Evolutionary conservation across 176 grass and related monocot genomes (phyloP).

Genomic region (Carex myosuroides): DNA sequence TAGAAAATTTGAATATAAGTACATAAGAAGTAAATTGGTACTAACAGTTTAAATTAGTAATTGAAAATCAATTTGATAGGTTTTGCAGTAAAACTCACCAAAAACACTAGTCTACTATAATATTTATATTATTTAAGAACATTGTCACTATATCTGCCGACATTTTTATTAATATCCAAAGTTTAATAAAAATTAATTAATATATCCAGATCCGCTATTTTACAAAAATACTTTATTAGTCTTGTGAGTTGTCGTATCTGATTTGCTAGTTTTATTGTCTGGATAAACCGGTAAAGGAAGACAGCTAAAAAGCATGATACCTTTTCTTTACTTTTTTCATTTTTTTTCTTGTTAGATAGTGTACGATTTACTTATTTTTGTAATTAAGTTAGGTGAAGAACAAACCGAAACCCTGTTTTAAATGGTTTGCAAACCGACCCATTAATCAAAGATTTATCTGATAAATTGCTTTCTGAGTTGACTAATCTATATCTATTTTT

Average conservation of each 20-base stretch:
- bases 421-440: constrained; percentile 5
- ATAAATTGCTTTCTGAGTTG: background rate
- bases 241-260: background rate
- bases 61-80: no score
- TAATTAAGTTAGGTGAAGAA: background rate
- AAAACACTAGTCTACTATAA: no score
- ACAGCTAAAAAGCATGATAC: background rate
- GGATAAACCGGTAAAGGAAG: background rate
- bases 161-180: no score
- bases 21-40: no score
- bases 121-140: no score
- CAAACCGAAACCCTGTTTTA: background rate
- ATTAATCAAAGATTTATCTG: background rate
- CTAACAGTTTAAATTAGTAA: no score
- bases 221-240: background rate
- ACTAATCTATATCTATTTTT: background rate
- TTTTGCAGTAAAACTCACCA: no score
- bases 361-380: background rate
- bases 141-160: background rate
- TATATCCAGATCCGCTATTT: no score
- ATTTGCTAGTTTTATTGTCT: background rate
- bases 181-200: no score
- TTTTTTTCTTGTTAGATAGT: background rate
- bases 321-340: constrained; percentile 9
- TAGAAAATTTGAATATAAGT: no score